Conservation (phyloP, 2,329 filamentous ascomycete species). For the Fusarium nelsonii region DNA sequence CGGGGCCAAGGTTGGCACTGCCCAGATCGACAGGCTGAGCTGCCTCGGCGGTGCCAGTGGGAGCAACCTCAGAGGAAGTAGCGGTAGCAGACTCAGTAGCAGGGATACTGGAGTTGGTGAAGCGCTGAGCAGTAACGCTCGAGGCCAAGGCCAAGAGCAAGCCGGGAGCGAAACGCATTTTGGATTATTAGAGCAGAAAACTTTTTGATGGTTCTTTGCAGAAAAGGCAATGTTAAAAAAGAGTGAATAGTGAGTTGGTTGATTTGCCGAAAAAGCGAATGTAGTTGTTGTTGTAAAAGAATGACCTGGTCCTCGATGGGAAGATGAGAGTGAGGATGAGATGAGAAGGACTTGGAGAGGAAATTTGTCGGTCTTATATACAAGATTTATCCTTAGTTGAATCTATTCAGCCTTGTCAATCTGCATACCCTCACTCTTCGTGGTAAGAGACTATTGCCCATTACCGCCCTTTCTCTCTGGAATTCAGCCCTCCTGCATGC, state of each 20-base stretch:
- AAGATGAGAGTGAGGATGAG: slow-evolving; percentile 39
- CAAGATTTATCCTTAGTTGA: neutral
- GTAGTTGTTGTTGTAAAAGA: slow-evolving; percentile 32
- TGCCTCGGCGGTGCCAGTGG: neutral
- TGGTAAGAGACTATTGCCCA: neutral
- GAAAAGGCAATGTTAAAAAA: slow-evolving; percentile 11
- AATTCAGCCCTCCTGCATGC: slow-evolving; percentile 16
- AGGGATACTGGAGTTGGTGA: slow-evolving; percentile 33
- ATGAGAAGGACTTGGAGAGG: slow-evolving; percentile 8
- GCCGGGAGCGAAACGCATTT: slow-evolving; percentile 30
- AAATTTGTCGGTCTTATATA: slow-evolving; percentile 33
- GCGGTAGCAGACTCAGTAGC: slow-evolving; percentile 2
- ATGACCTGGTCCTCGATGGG: slow-evolving; percentile 39
- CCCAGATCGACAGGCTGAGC: slow-evolving; percentile 3
- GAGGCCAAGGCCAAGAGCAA: slow-evolving; percentile 34
- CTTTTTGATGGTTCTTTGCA: neutral
- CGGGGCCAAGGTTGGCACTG: neutral
- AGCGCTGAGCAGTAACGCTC: slow-evolving; percentile 29
- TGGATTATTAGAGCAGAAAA: slow-evolving; percentile 4
- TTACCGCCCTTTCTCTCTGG: neutral
- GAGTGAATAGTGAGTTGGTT: slow-evolving; percentile 9
- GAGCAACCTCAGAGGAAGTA: neutral
- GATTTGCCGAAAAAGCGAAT: neutral
- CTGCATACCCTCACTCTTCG: neutral
- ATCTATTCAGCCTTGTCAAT: neutral